phyloP scores from a whole-genome alignment of 2,329 filamentous ascomycete genomes.

The Cladosporium phlei region DNA sequence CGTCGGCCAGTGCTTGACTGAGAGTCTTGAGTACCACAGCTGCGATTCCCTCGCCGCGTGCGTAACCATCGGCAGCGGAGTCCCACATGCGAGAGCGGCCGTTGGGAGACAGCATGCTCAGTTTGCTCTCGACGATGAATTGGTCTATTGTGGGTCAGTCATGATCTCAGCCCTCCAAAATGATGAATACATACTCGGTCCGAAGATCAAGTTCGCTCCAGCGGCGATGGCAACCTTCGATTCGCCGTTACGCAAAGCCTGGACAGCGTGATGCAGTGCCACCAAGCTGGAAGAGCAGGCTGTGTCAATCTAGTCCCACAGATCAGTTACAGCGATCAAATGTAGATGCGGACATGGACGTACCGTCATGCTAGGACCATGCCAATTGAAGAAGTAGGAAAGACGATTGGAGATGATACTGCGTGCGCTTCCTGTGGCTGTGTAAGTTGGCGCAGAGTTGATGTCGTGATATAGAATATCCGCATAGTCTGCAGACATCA shows the following conservation, averaged over 20 bases:
- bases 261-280: constrained; percentile 13
- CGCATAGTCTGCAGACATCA: constrained; percentile 20
- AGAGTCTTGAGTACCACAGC: constrained; percentile 39
- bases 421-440: constrained; percentile 17
- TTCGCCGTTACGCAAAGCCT: constrained; percentile 5
- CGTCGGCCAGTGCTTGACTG: constrained; percentile 7
- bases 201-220: constrained; percentile 27
- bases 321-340: no score
- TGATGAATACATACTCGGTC: no score
- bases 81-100: constrained; percentile 24
- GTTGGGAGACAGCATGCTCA: constrained; percentile 30
- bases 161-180: no score
- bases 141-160: no score
- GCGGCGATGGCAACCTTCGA: constrained; percentile 17
- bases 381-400: constrained; percentile 17
- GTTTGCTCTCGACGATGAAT: constrained; percentile 23
- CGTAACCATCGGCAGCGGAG: constrained; percentile 45
- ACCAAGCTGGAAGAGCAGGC: constrained; percentile 12
- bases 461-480: constrained; percentile 19
- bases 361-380: constrained; percentile 15
- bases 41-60: constrained; percentile 50
- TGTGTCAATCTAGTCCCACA: no score
- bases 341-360: no score
- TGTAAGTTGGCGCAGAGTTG: constrained; percentile 20
- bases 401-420: constrained; percentile 13